These are phyloP conservation scores for Chytriomyces sp. DNA, from an alignment of 192 early-diverging fungal genomes.

Conservation along the genomic window DNA sequence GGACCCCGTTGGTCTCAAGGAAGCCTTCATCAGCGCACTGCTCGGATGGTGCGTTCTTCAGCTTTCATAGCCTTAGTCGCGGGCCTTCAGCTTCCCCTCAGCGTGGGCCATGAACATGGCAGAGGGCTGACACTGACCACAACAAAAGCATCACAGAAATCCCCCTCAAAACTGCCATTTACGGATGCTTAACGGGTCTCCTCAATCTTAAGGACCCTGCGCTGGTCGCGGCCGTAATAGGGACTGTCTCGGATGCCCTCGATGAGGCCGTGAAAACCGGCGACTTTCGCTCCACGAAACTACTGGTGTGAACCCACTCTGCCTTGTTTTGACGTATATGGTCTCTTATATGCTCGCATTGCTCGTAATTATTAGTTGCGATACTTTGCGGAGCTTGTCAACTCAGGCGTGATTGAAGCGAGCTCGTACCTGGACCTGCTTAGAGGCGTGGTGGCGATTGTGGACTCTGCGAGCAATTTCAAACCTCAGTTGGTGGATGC, in stretches of 20 bases:
- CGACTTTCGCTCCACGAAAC: conserved; percentile 2
- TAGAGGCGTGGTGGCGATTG: conserved; percentile 51
- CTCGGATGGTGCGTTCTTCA: too few relatives aligned
- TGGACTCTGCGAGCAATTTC: conserved; percentile 55
- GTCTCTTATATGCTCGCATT: too few relatives aligned
- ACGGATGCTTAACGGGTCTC: conserved; percentile 80
- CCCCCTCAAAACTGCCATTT: conserved; percentile 74
- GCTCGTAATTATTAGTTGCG: conserved; percentile 46
- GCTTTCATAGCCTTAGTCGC: too few relatives aligned
- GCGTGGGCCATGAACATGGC: too few relatives aligned
- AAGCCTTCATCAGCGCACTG: too few relatives aligned
- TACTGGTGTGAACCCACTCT: neutral
- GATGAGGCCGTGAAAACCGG: conserved; percentile 54
- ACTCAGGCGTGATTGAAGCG: conserved; percentile 73
- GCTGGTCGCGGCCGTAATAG: conserved; percentile 67
- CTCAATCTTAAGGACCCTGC: conserved; percentile 75
- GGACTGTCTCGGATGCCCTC: conserved; percentile 55
- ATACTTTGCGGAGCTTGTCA: conserved; percentile 81
- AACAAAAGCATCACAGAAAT: conserved; percentile 63
- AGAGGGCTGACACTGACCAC: too few relatives aligned
- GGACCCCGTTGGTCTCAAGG: too few relatives aligned
- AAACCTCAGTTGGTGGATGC: conserved; percentile 61
- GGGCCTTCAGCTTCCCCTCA: too few relatives aligned
- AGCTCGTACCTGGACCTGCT: conserved; percentile 65
- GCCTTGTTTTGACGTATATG: neutral